phyloP scores from a whole-genome alignment of 2,329 filamentous ascomycete species.

The Trichoderma sp. region DNA sequence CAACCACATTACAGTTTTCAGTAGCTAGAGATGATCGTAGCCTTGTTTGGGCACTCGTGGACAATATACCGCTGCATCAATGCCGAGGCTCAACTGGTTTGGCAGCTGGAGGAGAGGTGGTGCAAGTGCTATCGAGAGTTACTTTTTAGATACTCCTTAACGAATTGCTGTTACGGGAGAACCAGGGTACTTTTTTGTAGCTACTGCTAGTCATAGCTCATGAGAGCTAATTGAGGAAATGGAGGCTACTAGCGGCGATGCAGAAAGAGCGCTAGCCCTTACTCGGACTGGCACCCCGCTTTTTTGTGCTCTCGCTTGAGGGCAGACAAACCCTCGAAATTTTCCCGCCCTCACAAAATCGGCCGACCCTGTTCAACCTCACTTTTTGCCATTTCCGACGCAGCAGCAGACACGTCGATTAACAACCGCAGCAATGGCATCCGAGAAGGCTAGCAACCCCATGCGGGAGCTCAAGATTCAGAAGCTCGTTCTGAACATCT shows the following conservation, averaged over 20 bases:
- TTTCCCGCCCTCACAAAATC: conserved; percentile 38
- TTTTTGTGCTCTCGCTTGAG: conserved; percentile 32
- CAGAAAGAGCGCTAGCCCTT: conserved; percentile 27
- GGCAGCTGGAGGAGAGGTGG: not conserved
- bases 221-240: not conserved
- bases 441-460: conserved; percentile 92
- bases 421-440: conserved; percentile 45
- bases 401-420: conserved; percentile 35
- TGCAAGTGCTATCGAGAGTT: not conserved
- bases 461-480: conserved; percentile 99
- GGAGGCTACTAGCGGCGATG: not conserved
- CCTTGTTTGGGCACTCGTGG: not conserved
- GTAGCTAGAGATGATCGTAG: not conserved
- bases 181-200: not conserved
- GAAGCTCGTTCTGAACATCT: conserved; percentile 99
- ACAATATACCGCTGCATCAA: not conserved
- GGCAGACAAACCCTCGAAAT: conserved; percentile 43
- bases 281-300: conserved; percentile 22
- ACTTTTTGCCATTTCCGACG: conserved; percentile 32
- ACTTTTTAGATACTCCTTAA: not conserved
- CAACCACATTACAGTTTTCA: too few species aligned
- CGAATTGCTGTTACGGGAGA: not conserved
- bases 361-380: conserved; percentile 25
- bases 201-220: not conserved
- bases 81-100: not conserved